These are phyloP conservation scores for Pseudonectria buxi DNA, from an alignment of 2,329 filamentous ascomycete species.

Conservation along the genomic window DNA sequence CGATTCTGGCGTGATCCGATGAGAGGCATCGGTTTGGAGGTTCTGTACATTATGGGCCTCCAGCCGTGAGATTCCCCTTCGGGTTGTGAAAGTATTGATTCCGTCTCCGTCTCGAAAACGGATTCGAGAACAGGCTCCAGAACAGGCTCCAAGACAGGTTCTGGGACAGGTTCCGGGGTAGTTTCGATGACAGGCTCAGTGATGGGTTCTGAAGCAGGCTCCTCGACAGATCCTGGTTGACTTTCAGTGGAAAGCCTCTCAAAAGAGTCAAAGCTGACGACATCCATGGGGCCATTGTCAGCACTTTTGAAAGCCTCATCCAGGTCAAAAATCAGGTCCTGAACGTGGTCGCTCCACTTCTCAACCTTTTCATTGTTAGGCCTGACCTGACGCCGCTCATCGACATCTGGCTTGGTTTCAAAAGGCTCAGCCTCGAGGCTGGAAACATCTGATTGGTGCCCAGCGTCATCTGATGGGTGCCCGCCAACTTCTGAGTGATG, in stretches of 20 bases:
- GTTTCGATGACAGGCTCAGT: too few relatives aligned
- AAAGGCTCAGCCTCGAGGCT: too few relatives aligned
- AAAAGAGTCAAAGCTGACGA: conserved; percentile 19
- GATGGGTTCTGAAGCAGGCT: too few relatives aligned
- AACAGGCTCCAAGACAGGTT: too few relatives aligned
- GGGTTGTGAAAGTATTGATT: too few relatives aligned
- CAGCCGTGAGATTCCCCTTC: too few relatives aligned
- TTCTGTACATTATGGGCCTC: conserved; percentile 3
- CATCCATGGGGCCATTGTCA: conserved; percentile 34
- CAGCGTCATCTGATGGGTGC: too few relatives aligned
- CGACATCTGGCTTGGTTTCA: not conserved
- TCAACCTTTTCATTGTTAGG: conserved; percentile 12
- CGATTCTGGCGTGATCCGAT: conserved; percentile 11
- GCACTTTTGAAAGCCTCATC: conserved; percentile 45
- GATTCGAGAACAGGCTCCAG: too few relatives aligned
- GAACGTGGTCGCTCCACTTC: conserved; percentile 31
- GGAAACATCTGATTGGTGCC: too few relatives aligned
- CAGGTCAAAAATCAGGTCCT: conserved; percentile 41
- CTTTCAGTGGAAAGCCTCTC: conserved; percentile 9
- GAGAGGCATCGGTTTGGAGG: conserved; percentile 19
- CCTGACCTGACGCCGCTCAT: not conserved
- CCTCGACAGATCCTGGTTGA: conserved; percentile 3
- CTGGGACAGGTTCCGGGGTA: too few relatives aligned
- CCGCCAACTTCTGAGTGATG: too few relatives aligned
- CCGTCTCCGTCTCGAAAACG: too few relatives aligned